Conservation (phyloP, 345 rosid species). For the Pelargonium nanum region DNA sequence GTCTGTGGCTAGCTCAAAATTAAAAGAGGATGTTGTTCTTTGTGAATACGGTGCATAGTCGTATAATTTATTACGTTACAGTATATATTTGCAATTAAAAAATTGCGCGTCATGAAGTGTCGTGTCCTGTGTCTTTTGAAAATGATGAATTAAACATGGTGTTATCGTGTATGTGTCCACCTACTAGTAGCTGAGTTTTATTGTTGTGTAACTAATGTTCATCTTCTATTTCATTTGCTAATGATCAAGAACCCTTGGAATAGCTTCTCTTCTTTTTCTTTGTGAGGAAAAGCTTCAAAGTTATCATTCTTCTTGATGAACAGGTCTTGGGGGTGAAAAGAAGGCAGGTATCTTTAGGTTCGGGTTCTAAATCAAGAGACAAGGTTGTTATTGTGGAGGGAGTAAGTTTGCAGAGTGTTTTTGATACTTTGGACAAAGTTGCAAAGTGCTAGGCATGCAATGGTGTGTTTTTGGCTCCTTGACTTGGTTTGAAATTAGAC, state of each 20-base stretch:
- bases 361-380: conserved; percentile 85
- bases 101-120: too few relatives aligned
- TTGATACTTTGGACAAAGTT: conserved; percentile 45
- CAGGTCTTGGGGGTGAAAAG: conserved; percentile 80
- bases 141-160: background rate
- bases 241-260: background rate
- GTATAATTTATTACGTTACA: too few relatives aligned
- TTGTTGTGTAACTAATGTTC: background rate
- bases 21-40: too few relatives aligned
- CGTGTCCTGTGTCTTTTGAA: background rate
- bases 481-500: too few relatives aligned
- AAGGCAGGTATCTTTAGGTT: conserved; percentile 71
- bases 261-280: background rate
- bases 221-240: background rate
- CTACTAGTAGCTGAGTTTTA: background rate
- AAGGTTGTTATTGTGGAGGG: conserved; percentile 82
- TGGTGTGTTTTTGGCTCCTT: too few relatives aligned
- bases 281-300: background rate
- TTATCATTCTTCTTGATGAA: background rate
- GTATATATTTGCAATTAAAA: too few relatives aligned
- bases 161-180: background rate
- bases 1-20: too few relatives aligned
- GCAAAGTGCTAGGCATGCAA: conserved; percentile 23
- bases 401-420: conserved; percentile 40
- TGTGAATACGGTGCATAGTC: too few relatives aligned